phyloP scores from a whole-genome alignment of 2,329 filamentous ascomycete genomes.

The Botryotinia narcissicola region DNA sequence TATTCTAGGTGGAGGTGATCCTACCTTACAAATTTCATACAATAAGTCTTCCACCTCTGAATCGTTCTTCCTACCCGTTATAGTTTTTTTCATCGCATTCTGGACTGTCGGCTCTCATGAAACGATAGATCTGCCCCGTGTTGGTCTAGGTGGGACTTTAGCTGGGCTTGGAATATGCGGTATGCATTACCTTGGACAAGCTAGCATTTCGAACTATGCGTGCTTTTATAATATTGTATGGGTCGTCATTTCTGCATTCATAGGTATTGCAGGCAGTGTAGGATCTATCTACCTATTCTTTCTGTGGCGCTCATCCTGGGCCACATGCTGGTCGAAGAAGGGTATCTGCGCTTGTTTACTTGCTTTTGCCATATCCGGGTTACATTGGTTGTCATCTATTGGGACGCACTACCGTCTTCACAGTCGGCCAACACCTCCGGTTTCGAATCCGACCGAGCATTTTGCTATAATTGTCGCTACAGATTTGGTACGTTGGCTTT shows the following conservation, averaged over 20 bases:
- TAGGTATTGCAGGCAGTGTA: constrained; percentile 70
- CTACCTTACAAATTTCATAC: constrained; percentile 69
- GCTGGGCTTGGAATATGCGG: constrained; percentile 74
- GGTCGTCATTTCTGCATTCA: constrained; percentile 66
- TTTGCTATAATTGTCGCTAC: constrained; percentile 31
- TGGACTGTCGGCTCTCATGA: constrained; percentile 62
- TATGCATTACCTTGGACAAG: constrained; percentile 88
- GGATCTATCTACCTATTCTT: constrained; percentile 74
- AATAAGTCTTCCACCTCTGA: constrained; percentile 67
- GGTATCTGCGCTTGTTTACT: constrained; percentile 63
- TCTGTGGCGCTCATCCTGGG: constrained; percentile 71
- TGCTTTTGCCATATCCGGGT: constrained; percentile 73
- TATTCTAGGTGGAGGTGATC: constrained; percentile 60
- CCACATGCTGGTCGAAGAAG: constrained; percentile 74
- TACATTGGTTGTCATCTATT: constrained; percentile 79
- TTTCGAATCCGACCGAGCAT: constrained; percentile 14
- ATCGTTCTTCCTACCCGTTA: constrained; percentile 76
- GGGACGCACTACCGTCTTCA: constrained; percentile 66
- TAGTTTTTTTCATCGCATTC: constrained; percentile 72
- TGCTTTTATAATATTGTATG: constrained; percentile 57
- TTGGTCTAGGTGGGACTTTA: constrained; percentile 62
- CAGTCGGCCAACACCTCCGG: constrained; percentile 40
- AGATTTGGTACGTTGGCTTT: constrained; percentile 21
- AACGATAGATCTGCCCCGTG: constrained; percentile 55
- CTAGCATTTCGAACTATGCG: constrained; percentile 74